phyloP scores from a whole-genome alignment of 805 yeast species.

The Ogataea pilisensis region DNA sequence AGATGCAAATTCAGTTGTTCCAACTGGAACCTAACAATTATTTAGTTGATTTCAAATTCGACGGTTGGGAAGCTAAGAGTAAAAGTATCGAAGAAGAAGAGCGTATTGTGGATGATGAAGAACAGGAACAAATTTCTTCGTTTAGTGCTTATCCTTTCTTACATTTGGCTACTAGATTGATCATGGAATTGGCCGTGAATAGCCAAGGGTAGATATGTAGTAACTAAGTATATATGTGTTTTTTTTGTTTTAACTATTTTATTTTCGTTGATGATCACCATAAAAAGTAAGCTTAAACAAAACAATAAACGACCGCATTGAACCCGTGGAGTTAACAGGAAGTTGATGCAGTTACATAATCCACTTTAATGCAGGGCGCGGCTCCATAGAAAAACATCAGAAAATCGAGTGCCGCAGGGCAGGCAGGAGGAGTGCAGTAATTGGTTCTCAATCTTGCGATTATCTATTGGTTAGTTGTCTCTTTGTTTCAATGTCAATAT shows the following conservation, averaged over 20 bases:
- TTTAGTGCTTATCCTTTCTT: conserved; percentile 93
- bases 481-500: too few relatives aligned
- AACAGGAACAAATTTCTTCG: conserved; percentile 76
- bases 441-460: too few relatives aligned
- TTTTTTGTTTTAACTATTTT: not conserved
- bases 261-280: too few relatives aligned
- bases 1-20: conserved; percentile 94
- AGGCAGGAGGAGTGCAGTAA: too few relatives aligned
- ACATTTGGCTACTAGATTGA: conserved; percentile 85
- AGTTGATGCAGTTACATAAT: too few relatives aligned
- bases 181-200: conserved; percentile 96
- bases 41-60: conserved; percentile 94
- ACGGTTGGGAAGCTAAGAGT: conserved; percentile 79
- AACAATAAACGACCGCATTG: too few relatives aligned
- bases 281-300: too few relatives aligned
- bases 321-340: too few relatives aligned
- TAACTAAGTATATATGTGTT: not conserved
- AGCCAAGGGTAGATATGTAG: conserved; percentile 45
- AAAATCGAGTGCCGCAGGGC: too few relatives aligned
- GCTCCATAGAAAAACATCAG: too few relatives aligned
- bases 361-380: too few relatives aligned
- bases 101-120: conserved; percentile 33
- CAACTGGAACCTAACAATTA: conserved; percentile 95
- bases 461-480: too few relatives aligned
- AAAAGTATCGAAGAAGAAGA: conserved; percentile 22